Conservation (phyloP, 2,329 filamentous ascomycete genomes). For the Trichoderma atrobrunneum region DNA sequence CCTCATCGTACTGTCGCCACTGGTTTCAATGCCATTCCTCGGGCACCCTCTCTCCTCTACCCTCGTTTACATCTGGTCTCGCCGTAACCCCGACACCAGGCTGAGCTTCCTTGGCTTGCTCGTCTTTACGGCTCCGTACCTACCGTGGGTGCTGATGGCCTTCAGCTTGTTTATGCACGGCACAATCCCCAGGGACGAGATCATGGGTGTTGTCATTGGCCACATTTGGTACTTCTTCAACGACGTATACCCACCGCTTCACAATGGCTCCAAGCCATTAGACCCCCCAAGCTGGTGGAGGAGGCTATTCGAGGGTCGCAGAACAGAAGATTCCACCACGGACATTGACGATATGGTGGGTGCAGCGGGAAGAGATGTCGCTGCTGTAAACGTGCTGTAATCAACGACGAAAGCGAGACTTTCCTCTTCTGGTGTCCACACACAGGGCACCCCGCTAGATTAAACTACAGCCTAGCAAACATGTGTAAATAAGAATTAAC, state of each 20-base stretch:
- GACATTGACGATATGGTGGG: slow-evolving; percentile 62
- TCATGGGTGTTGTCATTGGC: slow-evolving; percentile 90
- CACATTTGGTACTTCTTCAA: slow-evolving; percentile 98
- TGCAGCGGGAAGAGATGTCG: slow-evolving; percentile 42
- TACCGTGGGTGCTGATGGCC: slow-evolving; percentile 92
- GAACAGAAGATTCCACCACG: slow-evolving; percentile 47
- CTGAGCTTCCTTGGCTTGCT: slow-evolving; percentile 86
- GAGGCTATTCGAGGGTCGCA: slow-evolving; percentile 69
- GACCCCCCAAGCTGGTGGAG: slow-evolving; percentile 92
- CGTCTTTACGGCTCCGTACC: slow-evolving; percentile 88
- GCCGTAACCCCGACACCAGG: slow-evolving; percentile 86
- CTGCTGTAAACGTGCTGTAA: slow-evolving; percentile 13
- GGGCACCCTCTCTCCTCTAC: slow-evolving; percentile 92
- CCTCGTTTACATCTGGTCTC: slow-evolving; percentile 96
- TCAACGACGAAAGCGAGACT: not conserved
- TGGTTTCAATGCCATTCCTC: slow-evolving; percentile 89
- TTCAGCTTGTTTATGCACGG: slow-evolving; percentile 92
- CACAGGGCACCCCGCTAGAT: not conserved
- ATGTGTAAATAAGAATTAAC: not conserved
- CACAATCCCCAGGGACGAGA: slow-evolving; percentile 88
- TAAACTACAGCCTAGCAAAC: not conserved
- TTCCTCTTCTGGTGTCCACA: not conserved
- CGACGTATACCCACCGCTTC: slow-evolving; percentile 90
- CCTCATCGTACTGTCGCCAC: slow-evolving; percentile 76
- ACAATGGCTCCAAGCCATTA: slow-evolving; percentile 78